Evolutionary conservation across 208 protist species (phyloP), one percentile per base, ranked within the genome.

Genomic region (Acanthamoeba sp.): DNA sequence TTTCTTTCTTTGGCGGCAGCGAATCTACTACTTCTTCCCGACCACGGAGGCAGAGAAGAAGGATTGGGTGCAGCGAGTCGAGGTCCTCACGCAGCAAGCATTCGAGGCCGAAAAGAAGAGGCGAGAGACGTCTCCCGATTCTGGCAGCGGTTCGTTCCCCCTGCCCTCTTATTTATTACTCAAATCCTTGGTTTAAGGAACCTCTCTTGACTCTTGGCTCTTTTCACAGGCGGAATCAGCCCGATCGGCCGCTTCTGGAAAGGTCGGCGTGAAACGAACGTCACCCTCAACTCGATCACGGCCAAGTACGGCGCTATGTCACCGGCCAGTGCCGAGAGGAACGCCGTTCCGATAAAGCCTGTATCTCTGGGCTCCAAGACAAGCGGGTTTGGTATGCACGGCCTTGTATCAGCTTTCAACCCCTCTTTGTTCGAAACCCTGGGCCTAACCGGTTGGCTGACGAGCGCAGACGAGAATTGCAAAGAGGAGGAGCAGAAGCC

Each of bases 11-110:
- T 36, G 6, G 16, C 9, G 62, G 6, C 36, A 80, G 71, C 71
- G 71, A n/a, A 80, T 80, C 71, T 80, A 80, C 38, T 80, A 80
- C 20, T 80, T 80, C 71, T 80, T 80, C 40, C 71, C 71, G 16
- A 22, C 12, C 16, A 27, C 32, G 32, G 71, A 80, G 71, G 71
- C 38, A 22, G 71, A 80, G 71, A 80, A 80, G 40, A 80, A 80
- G 38, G 71, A 80, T 34, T 80, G 71, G 71, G 71, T 80, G 71
- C 71, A 80, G 71, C 32, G 40, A 5, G 71, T 80, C 9, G 71
- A 80, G 10, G 71, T 80, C 7, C 71, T 80, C 40, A 80, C 71
- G 16, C 71, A 80, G 71, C 71, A 80, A 38, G 71, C 71, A 4
- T 80, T 80, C 71, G 71, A 80, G 36, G 71, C 71, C 24, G 71